phyloP scores from a whole-genome alignment of 106 monocot species.

The Vanilla planifolia region DNA sequence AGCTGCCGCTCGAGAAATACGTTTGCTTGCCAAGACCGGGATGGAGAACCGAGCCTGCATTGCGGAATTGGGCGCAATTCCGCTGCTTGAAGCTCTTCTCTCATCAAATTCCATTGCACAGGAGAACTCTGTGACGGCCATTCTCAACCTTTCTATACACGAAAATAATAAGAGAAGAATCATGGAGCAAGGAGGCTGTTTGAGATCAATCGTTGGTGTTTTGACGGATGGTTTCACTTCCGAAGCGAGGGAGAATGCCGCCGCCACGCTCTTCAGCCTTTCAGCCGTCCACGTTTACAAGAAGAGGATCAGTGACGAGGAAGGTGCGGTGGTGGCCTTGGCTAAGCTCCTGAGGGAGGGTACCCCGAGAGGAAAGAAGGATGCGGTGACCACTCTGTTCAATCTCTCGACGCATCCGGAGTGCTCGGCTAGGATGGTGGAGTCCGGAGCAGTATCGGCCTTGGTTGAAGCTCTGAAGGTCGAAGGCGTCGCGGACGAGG shows the following conservation, averaged over 20 bases:
- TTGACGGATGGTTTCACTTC: constrained; percentile 22
- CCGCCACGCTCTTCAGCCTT: constrained; percentile 59
- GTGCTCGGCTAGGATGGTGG: constrained; percentile 22
- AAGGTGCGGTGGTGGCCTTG: constrained; percentile 27
- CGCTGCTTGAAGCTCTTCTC: constrained; percentile 31
- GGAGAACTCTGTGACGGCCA: constrained; percentile 52
- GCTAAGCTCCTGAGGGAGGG: constrained; percentile 31
- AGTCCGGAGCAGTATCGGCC: constrained; percentile 32
- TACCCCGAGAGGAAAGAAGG: constrained; percentile 51
- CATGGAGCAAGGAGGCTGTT: constrained; percentile 40
- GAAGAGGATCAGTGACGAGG: constrained; percentile 38
- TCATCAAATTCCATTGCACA: constrained; percentile 24
- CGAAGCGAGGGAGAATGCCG: constrained; percentile 60
- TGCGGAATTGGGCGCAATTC: constrained; percentile 50
- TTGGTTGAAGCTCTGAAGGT: constrained; percentile 29
- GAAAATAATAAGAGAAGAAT: constrained; percentile 44
- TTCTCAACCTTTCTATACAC: constrained; percentile 49
- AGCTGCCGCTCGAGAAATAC: constrained; percentile 29
- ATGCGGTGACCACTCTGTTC: constrained; percentile 54
- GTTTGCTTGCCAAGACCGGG: constrained; percentile 43
- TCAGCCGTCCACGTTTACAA: constrained; percentile 48
- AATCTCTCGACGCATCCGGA: constrained; percentile 46
- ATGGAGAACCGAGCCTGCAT: constrained; percentile 46
- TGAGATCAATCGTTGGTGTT: constrained; percentile 31
- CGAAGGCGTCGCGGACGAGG: constrained; percentile 52